Percentiles rank a stretch among this genome's conserved stretches.
These are phyloP conservation scores for Meyerozyma elateridarum DNA, from an alignment of 1,139 yeast genomes.

Conservation along the genomic window DNA sequence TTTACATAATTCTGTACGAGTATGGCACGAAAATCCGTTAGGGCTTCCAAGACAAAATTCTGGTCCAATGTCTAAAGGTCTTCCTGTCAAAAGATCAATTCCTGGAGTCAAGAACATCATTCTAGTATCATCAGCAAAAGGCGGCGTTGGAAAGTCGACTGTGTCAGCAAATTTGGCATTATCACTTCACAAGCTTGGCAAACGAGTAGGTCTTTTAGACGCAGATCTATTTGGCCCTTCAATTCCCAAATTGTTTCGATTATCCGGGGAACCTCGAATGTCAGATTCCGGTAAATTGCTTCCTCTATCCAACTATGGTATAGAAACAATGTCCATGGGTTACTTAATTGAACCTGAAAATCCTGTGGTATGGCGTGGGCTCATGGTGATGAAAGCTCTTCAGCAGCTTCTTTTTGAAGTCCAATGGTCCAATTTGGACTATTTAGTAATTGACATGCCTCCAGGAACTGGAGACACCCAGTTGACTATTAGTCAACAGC, in stretches of 20 bases:
- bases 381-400: constrained; percentile 82
- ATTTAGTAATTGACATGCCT: constrained; percentile 77
- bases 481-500: constrained; percentile 71
- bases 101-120: constrained; percentile 60
- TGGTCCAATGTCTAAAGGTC: constrained; percentile 38
- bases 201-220: constrained; percentile 66
- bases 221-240: constrained; percentile 87
- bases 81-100: constrained; percentile 52
- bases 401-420: constrained; percentile 81
- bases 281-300: constrained; percentile 50
- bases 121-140: constrained; percentile 75
- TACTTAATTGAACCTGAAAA: constrained; percentile 62
- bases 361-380: constrained; percentile 84
- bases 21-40: constrained; percentile 14
- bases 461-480: constrained; percentile 94
- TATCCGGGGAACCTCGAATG: constrained; percentile 64
- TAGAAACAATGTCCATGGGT: constrained; percentile 90
- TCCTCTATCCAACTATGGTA: constrained; percentile 73
- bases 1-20: no score
- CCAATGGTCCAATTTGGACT: constrained; percentile 70
- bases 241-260: constrained; percentile 61
- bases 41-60: constrained; percentile 8
- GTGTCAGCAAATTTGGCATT: constrained; percentile 65
- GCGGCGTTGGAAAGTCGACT: constrained; percentile 69
- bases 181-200: constrained; percentile 51